Evolutionary conservation across 148 eudicot species (phyloP), one percentile per base, ranked within the genome.

Genomic region (Fagopyrum tataricum): DNA sequence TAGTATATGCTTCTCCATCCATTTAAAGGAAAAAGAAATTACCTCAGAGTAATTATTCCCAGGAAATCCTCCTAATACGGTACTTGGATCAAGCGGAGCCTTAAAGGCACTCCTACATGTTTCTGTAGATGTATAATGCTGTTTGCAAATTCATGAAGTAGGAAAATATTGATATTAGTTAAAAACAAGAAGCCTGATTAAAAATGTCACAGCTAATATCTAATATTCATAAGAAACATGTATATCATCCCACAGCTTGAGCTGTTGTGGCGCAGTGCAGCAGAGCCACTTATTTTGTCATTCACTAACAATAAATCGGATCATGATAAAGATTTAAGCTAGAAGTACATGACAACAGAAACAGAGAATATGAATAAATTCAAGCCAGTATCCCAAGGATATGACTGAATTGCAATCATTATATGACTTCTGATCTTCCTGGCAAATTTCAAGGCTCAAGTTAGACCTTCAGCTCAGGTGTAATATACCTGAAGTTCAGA

Each of bases 1-100:
- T 17, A 74, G 46, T 61, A 44, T 47, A 43, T 39, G 67, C 44
- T 43, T 37, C 44, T 21, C 55, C 48, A 56, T n/a, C 20, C 43
- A 71, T 13, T 26, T 44, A 76, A 67, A 44, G 70, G 52, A 68
- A 62, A 39, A 73, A 52, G n/a, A 59, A 23, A 71, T 56, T 78
- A 87, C 90, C 93, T 86, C 84, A 40, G 93, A 83, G 71, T 62
- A 89, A 73, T 89, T 86, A 70, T 79, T 87, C 44, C 88, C 93
- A 13, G 84, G 73, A 79, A 81, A 89, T 42, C 93, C 93, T 67
- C 93, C 93, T 53, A 89, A 83, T 42, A 77, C 87, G 67, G 83
- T 79, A 79, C 90, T 86, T 70, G 93, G 93, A 48, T 89, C 93
- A 79, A 89, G 82, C 62, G 93, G 93, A 48, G 82, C 93, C 85